These are phyloP conservation scores for Yarrowia deformans DNA, from an alignment of 805 yeast species.

Conservation along the genomic window DNA sequence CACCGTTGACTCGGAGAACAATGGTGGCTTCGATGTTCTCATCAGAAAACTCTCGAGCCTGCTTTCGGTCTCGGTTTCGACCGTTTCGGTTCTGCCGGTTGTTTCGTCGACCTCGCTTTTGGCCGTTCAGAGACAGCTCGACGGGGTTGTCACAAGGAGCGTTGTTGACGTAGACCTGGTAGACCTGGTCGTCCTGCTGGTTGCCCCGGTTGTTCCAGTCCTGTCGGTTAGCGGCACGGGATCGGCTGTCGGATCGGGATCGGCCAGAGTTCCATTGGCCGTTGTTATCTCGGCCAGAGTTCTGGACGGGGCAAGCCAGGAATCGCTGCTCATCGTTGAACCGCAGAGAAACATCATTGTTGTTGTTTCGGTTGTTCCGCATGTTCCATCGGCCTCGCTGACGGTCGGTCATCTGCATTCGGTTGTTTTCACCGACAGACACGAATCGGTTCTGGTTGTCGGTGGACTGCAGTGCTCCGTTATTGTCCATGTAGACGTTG, in stretches of 20 bases:
- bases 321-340: slow-evolving; percentile 8
- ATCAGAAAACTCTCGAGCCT: not conserved
- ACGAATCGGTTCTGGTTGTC: slow-evolving; percentile 14
- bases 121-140: slow-evolving; percentile 28
- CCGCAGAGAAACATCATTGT: slow-evolving; percentile 13
- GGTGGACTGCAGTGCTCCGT: slow-evolving; percentile 1
- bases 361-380: not conserved
- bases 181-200: slow-evolving; percentile 1
- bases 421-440: not conserved
- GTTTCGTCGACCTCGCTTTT: slow-evolving; percentile 22
- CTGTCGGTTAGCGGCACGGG: not conserved
- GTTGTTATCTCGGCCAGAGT: not conserved
- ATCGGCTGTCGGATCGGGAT: slow-evolving; percentile 4
- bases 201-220: not conserved
- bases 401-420: slow-evolving; percentile 20
- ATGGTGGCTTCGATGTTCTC: not conserved
- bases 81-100: not conserved
- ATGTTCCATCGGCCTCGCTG: slow-evolving; percentile 11
- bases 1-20: slow-evolving; percentile 23
- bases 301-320: slow-evolving; percentile 33
- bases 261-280: not conserved
- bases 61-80: slow-evolving; percentile 3
- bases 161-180: slow-evolving; percentile 32
- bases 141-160: slow-evolving; percentile 24
- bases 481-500: slow-evolving; percentile 14